phyloP scores from a whole-genome alignment of 2,329 filamentous ascomycete species.

The Ceratocystis colombiana region DNA sequence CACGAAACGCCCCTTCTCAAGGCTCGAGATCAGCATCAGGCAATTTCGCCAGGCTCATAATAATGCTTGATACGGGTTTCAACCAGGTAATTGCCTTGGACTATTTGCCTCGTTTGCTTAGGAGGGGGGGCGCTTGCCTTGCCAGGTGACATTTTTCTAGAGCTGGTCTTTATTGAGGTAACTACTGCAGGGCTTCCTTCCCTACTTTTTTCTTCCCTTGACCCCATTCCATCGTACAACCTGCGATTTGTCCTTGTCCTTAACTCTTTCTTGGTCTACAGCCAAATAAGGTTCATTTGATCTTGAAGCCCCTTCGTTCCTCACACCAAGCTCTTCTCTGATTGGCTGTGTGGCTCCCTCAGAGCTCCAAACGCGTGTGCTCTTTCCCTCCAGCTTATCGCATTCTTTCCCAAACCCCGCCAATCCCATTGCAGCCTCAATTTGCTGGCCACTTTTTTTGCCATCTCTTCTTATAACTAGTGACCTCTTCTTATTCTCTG shows the following conservation, averaged over 20 bases:
- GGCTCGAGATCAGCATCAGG: not conserved
- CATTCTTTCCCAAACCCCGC: conserved; percentile 13
- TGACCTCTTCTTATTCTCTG: not conserved
- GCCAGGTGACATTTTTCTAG: not conserved
- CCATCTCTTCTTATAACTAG: not conserved
- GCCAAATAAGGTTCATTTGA: not conserved
- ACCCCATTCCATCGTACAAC: conserved; percentile 7
- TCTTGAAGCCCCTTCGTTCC: conserved; percentile 1
- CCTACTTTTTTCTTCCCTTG: not conserved
- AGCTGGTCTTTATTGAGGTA: not conserved
- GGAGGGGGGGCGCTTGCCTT: not conserved
- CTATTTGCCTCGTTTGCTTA: not conserved
- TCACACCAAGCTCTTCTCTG: not conserved
- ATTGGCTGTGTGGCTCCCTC: not conserved
- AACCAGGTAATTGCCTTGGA: not conserved
- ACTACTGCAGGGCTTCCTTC: not conserved
- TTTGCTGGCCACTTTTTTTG: not conserved
- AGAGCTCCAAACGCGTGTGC: not conserved
- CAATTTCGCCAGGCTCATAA: not conserved
- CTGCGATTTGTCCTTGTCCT: not conserved
- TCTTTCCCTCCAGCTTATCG: conserved; percentile 8
- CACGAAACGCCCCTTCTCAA: not conserved
- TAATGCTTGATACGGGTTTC: not conserved
- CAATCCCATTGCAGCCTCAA: not conserved
- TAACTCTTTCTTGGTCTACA: not conserved